Conservation (phyloP, 768 basidiomycete species). For the Macrolepiota fuliginosa region DNA sequence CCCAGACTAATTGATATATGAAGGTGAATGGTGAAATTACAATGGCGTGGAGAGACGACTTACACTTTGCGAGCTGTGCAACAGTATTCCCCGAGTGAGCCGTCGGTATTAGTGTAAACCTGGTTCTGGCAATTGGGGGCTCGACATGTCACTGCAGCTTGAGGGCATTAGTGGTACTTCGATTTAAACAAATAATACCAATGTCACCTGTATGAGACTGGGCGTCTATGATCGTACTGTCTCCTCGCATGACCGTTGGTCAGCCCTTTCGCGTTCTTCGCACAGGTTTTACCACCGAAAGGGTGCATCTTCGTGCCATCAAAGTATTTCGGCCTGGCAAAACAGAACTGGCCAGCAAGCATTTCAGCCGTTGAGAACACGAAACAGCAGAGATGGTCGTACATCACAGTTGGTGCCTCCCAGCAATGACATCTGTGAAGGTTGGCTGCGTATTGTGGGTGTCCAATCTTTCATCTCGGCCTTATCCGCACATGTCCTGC, state of each 20-base stretch:
- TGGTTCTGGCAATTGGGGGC: conserved; percentile 50
- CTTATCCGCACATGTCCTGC: conserved; percentile 56
- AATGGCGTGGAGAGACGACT: conserved; percentile 11
- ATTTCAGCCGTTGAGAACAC: conserved; percentile 1
- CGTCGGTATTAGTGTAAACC: conserved; percentile 36
- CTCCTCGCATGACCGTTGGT: conserved; percentile 23
- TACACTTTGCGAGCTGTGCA: conserved; percentile 51
- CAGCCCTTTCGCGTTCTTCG: conserved; percentile 36
- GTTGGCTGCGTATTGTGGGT: not conserved
- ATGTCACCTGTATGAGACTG: conserved; percentile 17
- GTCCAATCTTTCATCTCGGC: conserved; percentile 25
- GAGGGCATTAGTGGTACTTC: not conserved
- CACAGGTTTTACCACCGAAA: conserved; percentile 64
- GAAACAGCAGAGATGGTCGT: not conserved
- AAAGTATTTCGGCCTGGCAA: conserved; percentile 54
- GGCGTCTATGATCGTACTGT: conserved; percentile 15
- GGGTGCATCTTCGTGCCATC: conserved; percentile 59
- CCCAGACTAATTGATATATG: conserved; percentile 29
- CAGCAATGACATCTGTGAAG: conserved; percentile 1
- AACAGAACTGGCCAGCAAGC: conserved; percentile 44
- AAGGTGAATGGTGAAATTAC: conserved; percentile 1
- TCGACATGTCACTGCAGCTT: conserved; percentile 32
- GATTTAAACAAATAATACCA: not conserved
- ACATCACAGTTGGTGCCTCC: conserved; percentile 16
- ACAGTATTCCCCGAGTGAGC: conserved; percentile 44